A percentile compares a stretch with the other conserved stretches of the same genome.
These are phyloP conservation scores for Xylaria venustula DNA, from an alignment of 495 filamentous ascomycete genomes.

Conservation along the genomic window DNA sequence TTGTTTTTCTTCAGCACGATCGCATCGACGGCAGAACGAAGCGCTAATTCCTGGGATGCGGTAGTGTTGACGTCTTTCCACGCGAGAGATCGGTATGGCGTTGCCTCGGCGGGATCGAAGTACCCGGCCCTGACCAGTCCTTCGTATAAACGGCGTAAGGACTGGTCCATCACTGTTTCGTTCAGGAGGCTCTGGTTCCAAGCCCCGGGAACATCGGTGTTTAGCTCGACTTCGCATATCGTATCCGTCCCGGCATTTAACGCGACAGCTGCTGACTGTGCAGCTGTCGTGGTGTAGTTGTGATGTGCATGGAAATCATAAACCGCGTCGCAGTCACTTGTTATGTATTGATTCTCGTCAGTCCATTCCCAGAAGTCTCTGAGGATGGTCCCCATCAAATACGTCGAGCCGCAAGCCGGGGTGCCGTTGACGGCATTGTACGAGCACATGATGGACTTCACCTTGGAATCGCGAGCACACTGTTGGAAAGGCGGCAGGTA, in stretches of 20 bases:
- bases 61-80: constrained; percentile 55
- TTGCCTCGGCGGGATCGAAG: constrained; percentile 50
- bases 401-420: constrained; percentile 55
- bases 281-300: constrained; percentile 46
- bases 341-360: constrained; percentile 54
- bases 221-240: constrained; percentile 58
- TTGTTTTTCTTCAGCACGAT: constrained; percentile 64
- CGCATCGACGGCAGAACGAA: constrained; percentile 58
- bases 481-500: constrained; percentile 51
- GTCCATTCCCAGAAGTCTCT: constrained; percentile 54
- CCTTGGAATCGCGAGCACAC: constrained; percentile 52
- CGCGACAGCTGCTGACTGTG: constrained; percentile 50
- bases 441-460: constrained; percentile 60
- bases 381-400: constrained; percentile 56
- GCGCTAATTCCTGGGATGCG: constrained; percentile 53
- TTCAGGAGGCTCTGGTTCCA: constrained; percentile 30
- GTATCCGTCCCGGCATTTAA: constrained; percentile 61
- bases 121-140: constrained; percentile 57
- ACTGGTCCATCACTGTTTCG: constrained; percentile 47
- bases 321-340: constrained; percentile 58
- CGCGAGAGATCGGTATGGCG: constrained; percentile 50
- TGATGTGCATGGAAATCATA: constrained; percentile 59
- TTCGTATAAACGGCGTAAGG: constrained; percentile 55
- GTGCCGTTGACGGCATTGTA: constrained; percentile 64
- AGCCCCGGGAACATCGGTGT: constrained; percentile 45